Base-by-base conservation (phyloP, 2,329 filamentous ascomycete genomes). In the Metarhizium album region DNA sequence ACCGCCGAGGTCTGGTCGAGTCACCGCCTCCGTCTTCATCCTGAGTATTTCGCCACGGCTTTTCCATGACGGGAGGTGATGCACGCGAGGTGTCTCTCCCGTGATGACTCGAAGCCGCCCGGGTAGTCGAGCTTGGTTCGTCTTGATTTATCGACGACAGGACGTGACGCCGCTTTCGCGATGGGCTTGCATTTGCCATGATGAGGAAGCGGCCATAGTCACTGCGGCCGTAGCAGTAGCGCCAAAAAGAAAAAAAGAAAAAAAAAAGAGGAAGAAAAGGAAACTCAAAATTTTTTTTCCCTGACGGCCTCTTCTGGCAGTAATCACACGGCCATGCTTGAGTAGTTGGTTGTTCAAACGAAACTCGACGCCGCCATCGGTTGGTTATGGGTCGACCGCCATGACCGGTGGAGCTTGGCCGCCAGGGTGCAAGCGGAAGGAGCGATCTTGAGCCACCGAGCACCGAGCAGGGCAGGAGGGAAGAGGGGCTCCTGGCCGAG, bases 91-190 rank as follows among this genome's bases (percentile, higher is more conserved):
- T 20, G 47, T 27, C 20, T 51, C 42, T 40, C 31, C 14, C 18
- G 54, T 65, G 63, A 5, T 64, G 69, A 22, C 5, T 24, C 16
- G 37, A 9, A 8, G 37, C n/a, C 18, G 37, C n/a, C 6, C 7
- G 16, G 6, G 16, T 6, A 6, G 18, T 20, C 37, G 16, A 9
- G n/a, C 7, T 8, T 43, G 40, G 8, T 14, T 16, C 18, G 54
- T 65, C 63, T 4, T 64, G 69, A 54, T 75, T 74, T 57, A 74
- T 72, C 6, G 74, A 76, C 6, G 71, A 72, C 18, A 77, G 64
- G 20, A 76, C 74, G 43, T 71, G 72, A n/a, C 72, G 70, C 60
- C 74, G 62, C 55, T 63, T 66, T 29, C 70, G 65, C 24, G 69
- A 71, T 46, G 64, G 52, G 13, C 57, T 54, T 42, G 54, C 52